A percentile compares a stretch with the other conserved stretches of the same genome.
phyloP scores from a whole-genome alignment of 371 early-diverging fungal genomes.

The Phascolomyces articulosus region DNA sequence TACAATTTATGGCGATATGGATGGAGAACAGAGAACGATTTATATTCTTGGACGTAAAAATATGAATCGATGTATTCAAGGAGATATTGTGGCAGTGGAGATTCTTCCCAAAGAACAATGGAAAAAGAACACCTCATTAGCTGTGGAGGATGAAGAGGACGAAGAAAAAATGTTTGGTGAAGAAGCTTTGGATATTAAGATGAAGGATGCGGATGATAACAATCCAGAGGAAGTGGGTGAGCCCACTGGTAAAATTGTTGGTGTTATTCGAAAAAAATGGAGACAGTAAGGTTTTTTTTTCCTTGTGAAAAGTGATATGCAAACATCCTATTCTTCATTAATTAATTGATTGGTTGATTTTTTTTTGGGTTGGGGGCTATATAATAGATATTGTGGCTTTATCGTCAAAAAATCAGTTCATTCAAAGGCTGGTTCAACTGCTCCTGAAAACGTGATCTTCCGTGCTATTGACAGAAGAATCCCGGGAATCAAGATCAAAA shows the following conservation, averaged over 20 bases:
- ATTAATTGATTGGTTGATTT: no score
- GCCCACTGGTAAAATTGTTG: slow-evolving; percentile 90
- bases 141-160: slow-evolving; percentile 71
- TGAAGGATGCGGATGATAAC: slow-evolving; percentile 23
- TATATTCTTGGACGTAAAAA: slow-evolving; percentile 81
- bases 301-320: no score
- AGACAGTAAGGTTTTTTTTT: slow-evolving; percentile 75
- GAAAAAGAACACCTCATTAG: slow-evolving; percentile 73
- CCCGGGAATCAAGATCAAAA: slow-evolving; percentile 90
- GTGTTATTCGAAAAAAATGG: slow-evolving; percentile 94
- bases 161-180: slow-evolving; percentile 51
- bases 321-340: no score
- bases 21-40: slow-evolving; percentile 75
- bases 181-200: slow-evolving; percentile 29
- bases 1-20: slow-evolving; percentile 73
- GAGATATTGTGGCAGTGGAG: slow-evolving; percentile 36
- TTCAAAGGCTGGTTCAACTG: slow-evolving; percentile 49
- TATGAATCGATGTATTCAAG: slow-evolving; percentile 92
- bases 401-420: slow-evolving; percentile 78
- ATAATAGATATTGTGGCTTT: slow-evolving; percentile 83
- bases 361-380: no score
- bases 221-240: slow-evolving; percentile 32
- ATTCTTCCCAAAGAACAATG: slow-evolving; percentile 79
- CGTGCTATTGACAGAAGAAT: slow-evolving; percentile 91
- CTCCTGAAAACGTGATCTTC: slow-evolving; percentile 67